Evolutionary conservation across 495 filamentous ascomycete genomes (phyloP).

Genomic region (Neurospora sp.): DNA sequence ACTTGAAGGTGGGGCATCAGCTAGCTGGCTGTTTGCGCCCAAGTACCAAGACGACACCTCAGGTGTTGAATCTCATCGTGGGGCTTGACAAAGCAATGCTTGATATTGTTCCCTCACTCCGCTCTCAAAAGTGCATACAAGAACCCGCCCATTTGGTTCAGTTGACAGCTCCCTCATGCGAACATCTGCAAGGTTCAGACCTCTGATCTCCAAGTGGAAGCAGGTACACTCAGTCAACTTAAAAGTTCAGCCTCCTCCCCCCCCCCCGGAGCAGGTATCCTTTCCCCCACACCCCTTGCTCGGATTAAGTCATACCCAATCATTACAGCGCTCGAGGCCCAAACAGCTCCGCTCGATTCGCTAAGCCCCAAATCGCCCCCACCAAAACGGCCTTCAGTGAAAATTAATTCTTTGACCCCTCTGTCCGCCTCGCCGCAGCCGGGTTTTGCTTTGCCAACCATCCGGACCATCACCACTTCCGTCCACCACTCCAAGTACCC

Average conservation of each 20-base stretch:
- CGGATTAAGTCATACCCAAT: constrained; percentile 7
- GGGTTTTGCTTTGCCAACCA: constrained; percentile 15
- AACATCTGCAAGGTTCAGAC: not conserved
- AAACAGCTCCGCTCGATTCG: constrained; percentile 3
- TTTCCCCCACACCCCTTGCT: not conserved
- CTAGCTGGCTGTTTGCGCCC: not conserved
- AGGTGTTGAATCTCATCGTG: not conserved
- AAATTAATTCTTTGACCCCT: constrained; percentile 26
- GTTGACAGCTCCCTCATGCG: not conserved
- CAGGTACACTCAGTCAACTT: not conserved
- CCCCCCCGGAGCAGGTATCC: not conserved
- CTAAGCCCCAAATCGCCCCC: constrained; percentile 26
- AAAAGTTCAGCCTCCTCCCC: not conserved
- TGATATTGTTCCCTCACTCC: not conserved
- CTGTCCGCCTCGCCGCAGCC: constrained; percentile 8
- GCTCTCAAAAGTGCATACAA: not conserved
- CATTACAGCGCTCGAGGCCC: not conserved
- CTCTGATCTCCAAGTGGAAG: not conserved
- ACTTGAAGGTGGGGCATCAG: not conserved
- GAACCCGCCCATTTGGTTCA: not conserved
- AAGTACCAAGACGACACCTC: not conserved
- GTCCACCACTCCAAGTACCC: constrained; percentile 4
- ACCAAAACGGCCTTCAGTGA: constrained; percentile 27
- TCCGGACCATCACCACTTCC: constrained; percentile 8
- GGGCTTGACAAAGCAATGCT: not conserved